Base-by-base conservation (phyloP, 116 monocot species). In the Trichopus zeylanicus region DNA sequence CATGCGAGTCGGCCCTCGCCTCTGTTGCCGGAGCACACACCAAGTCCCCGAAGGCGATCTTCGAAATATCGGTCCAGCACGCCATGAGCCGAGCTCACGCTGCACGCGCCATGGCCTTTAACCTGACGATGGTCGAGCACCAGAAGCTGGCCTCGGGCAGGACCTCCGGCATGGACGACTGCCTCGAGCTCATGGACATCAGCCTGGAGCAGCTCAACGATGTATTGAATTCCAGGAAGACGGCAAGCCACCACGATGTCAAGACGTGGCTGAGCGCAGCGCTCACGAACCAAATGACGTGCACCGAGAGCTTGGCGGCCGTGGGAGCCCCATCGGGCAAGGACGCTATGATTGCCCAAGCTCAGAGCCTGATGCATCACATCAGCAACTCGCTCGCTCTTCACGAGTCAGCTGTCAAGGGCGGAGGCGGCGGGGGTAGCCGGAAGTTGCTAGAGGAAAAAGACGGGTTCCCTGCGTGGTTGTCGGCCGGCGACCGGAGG, bases 371-470 rank as follows among this genome's bases (percentile, higher is more conserved):
- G 59, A 59, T 58, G 12, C 29, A 75, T 35, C 57, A 39, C 67
- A 75, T 89, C 56, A 76, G 85, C 71, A 89, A 78, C 73, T 72
- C 85, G 3, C 85, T 89, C 3, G 78, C 89, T 0, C 73, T 89
- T 2, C 67, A 72, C 53, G 31, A 48, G 59, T 28, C 34, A 9
- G 18, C 55, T 24, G 55, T 64, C 3, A 21, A 21, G 3, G 21
- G 9, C n/a, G 19, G 20, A 16, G 32, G n/a, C 11, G 15, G 0
- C 5, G 30, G 31, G 10, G 48, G 19, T 23, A 27, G 16, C 12
- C 25, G 61, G 67, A 67, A 55, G 59, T 1, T 57, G 20, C 39
- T 67, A 1, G 26, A 13, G 18, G 51, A n/a, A n/a, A n/a, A n/a
- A n/a, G n/a, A 61, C 32, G 73, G 28, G 0, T 70, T 61, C 55